Base-by-base conservation (phyloP, 148 eudicot species). In the Spergularia bocconei region DNA sequence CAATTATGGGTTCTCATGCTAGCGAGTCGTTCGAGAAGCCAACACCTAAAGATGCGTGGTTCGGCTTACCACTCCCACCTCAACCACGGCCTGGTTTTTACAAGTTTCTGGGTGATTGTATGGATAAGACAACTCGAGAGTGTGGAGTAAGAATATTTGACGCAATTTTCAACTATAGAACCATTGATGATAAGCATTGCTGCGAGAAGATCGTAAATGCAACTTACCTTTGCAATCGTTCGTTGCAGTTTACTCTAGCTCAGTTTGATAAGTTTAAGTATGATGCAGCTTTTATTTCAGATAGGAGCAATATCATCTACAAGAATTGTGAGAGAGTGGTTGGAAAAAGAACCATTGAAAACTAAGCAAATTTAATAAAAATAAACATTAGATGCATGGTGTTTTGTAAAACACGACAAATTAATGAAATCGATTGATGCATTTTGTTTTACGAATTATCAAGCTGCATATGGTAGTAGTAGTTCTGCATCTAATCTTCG, bases 31-130 rank as follows among this genome's bases (percentile, higher is more conserved):
- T 59, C 13, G 63, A 59, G 63, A 12, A 59, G 10, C 63, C 63
- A n/a, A 23, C 58, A 14, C 63, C 73, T 13, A 16, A 7, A 11
- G 65, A 79, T 23, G 55, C 73, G 39, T 79, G 81, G 81, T 79
- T 36, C 60, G 59, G 58, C 11, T 23, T 29, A 25, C 48, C 56
- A 7, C 15, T 79, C 15, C 82, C 82, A 48, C 69, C 54, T 16
- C 74, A 79, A 41, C 73, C 82, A 60, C 52, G 74, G 20, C 69
- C 63, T 4, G 74, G 69, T 8, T 73, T 47, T 53, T 74, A 59
- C 56, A 68, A 48, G 19, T 67, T 73, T 52, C 36, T 79, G 39
- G 82, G 82, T 12, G 78, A 68, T 25, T 74, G 82, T 21, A 79
- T 79, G 16, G 68, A 79, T 41, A 19, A 50, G 38, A 79, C 63